Percentiles rank a stretch among this genome's conserved stretches.
phyloP scores from a whole-genome alignment of 441 rosid species.

The Gossypium davidsonii region DNA sequence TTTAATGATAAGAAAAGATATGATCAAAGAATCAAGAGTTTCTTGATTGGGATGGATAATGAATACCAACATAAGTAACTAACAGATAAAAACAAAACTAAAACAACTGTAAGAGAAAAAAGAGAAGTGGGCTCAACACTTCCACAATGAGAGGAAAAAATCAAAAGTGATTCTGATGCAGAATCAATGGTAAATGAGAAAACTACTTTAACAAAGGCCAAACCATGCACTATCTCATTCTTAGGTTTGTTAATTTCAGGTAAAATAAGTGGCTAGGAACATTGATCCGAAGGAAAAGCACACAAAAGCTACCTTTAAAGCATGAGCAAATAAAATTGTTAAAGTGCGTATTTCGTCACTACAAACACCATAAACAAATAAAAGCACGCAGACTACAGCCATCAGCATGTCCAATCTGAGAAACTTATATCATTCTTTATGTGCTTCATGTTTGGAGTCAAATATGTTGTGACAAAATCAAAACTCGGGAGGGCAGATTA shows the following conservation, averaged over 20 bases:
- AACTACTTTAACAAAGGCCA: background rate
- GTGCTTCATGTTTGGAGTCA: background rate
- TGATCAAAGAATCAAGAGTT: background rate
- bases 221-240: constrained; percentile 1
- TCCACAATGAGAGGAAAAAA: background rate
- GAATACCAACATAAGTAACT: background rate
- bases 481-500: background rate
- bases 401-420: background rate
- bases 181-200: background rate
- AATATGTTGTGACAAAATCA: background rate
- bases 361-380: background rate
- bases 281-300: background rate
- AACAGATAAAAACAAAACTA: background rate
- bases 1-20: background rate
- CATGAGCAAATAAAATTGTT: constrained; percentile 4
- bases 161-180: background rate
- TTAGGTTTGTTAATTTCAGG: constrained; percentile 3
- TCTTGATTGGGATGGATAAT: background rate
- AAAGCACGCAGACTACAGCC: background rate
- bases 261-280: background rate
- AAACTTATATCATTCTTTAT: background rate
- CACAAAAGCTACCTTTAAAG: background rate
- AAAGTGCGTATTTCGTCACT: background rate
- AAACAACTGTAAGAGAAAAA: background rate
- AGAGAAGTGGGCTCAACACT: background rate